These are phyloP conservation scores for Pseudovirgaria hyperparasitica DNA, from an alignment of 2,329 filamentous ascomycete species.

Conservation along the genomic window DNA sequence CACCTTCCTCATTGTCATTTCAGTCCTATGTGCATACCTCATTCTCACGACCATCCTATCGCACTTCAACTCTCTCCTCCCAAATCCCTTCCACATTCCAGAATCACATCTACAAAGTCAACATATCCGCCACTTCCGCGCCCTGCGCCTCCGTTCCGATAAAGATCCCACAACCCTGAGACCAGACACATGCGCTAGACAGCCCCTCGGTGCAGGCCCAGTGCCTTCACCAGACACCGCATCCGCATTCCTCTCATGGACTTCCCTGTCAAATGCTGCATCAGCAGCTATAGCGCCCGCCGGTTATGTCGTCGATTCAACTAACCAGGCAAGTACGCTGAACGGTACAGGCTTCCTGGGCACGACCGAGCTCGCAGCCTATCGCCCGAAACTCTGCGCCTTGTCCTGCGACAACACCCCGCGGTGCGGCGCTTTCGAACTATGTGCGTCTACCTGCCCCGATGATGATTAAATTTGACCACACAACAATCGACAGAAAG, in stretches of 20 bases:
- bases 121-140: too few species aligned
- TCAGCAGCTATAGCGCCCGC: constrained; percentile 11
- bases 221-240: constrained; percentile 11
- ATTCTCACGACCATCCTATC: too few species aligned
- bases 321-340: constrained; percentile 14
- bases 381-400: constrained; percentile 15
- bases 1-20: too few species aligned
- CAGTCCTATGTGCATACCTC: too few species aligned
- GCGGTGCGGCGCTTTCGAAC: constrained; percentile 11
- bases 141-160: too few species aligned
- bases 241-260: constrained; percentile 10
- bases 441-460: constrained; percentile 7
- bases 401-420: constrained; percentile 8
- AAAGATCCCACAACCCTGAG: too few species aligned
- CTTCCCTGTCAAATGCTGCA: constrained; percentile 10
- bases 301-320: constrained; percentile 14
- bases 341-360: constrained; percentile 11
- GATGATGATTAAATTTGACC: too few species aligned
- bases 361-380: constrained; percentile 11
- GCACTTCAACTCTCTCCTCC: too few species aligned
- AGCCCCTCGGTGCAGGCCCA: constrained; percentile 13
- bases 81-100: too few species aligned
- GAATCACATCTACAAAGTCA: too few species aligned
- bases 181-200: constrained; percentile 15
- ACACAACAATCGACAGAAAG: too few species aligned